Conservation (phyloP, 2,329 filamentous ascomycete genomes). For the Colletotrichum costaricense region DNA sequence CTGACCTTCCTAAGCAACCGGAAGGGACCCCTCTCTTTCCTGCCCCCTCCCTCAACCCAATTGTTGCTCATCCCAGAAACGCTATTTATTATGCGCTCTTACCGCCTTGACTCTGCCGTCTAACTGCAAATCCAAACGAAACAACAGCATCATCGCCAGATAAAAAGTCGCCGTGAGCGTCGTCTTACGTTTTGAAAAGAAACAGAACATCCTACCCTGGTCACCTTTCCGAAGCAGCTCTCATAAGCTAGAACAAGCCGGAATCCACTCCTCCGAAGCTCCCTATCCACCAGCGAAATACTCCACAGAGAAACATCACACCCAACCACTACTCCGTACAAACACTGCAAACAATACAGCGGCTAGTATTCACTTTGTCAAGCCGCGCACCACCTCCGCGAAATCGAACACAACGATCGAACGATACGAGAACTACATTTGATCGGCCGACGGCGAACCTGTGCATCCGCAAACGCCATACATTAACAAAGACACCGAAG, state of each 20-base stretch:
- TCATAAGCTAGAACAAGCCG: background rate
- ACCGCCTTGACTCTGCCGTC: conserved; percentile 21
- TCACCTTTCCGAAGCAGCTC: background rate
- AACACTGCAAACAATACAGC: background rate
- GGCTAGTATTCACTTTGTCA: background rate
- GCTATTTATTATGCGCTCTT: conserved; percentile 33
- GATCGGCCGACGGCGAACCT: background rate
- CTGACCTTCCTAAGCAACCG: background rate
- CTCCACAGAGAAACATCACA: background rate
- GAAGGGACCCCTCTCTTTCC: background rate
- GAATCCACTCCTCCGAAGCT: background rate
- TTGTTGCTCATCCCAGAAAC: conserved; percentile 13
- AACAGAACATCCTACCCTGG: background rate
- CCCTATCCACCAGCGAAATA: background rate
- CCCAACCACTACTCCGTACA: background rate
- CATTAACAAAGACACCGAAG: background rate
- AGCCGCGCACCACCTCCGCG: background rate
- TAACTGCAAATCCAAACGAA: background rate
- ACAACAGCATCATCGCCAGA: background rate
- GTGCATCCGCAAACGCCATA: background rate
- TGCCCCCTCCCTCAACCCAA: conserved; percentile 1
- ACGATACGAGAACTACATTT: background rate
- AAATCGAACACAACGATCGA: background rate
- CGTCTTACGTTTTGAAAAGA: background rate
- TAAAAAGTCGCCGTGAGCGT: background rate